Evolutionary conservation across 2,329 filamentous ascomycete genomes (phyloP).

Genomic region (Apiospora koreana): DNA sequence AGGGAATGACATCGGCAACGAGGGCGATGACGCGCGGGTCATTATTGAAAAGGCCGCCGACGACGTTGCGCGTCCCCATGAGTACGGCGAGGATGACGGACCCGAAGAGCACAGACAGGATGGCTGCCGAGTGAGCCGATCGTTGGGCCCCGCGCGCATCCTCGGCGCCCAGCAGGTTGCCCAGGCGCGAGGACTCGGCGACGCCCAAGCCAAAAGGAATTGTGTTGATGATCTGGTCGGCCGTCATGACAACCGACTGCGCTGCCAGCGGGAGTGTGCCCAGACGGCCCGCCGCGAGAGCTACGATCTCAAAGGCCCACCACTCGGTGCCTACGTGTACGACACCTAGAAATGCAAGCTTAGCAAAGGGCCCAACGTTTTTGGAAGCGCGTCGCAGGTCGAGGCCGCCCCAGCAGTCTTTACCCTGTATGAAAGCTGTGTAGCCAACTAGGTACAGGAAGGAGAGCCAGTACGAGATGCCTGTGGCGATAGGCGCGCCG

Average conservation of each 20-base stretch:
- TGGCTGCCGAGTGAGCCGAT: conserved; percentile 74
- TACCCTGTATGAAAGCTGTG: conserved; percentile 68
- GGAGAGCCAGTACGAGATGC: conserved; percentile 83
- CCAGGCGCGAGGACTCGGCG: conserved; percentile 74
- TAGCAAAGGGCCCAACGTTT: conserved; percentile 70
- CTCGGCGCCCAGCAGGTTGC: conserved; percentile 74
- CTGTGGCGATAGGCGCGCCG: conserved; percentile 79
- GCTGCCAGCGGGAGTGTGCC: conserved; percentile 80
- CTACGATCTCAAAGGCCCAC: conserved; percentile 94
- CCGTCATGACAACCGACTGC: conserved; percentile 88
- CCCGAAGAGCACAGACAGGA: conserved; percentile 71
- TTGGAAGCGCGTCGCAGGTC: conserved; percentile 62
- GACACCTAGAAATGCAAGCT: conserved; percentile 74
- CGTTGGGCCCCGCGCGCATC: conserved; percentile 66
- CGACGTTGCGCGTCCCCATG: conserved; percentile 70
- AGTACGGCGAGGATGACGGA: conserved; percentile 66
- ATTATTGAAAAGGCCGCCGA: conserved; percentile 80
- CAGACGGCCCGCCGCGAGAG: conserved; percentile 76
- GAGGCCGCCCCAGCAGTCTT: conserved; percentile 78
- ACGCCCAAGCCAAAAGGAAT: conserved; percentile 87
- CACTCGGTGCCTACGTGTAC: conserved; percentile 88
- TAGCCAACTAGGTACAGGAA: conserved; percentile 78
- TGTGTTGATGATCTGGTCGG: conserved; percentile 81
- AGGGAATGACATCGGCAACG: conserved; percentile 78
- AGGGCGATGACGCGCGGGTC: conserved; percentile 71